Percentiles rank a stretch among this genome's conserved stretches.
These are phyloP conservation scores for Nidularia sp. DNA, from an alignment of 768 basidiomycete genomes.

Conservation along the genomic window DNA sequence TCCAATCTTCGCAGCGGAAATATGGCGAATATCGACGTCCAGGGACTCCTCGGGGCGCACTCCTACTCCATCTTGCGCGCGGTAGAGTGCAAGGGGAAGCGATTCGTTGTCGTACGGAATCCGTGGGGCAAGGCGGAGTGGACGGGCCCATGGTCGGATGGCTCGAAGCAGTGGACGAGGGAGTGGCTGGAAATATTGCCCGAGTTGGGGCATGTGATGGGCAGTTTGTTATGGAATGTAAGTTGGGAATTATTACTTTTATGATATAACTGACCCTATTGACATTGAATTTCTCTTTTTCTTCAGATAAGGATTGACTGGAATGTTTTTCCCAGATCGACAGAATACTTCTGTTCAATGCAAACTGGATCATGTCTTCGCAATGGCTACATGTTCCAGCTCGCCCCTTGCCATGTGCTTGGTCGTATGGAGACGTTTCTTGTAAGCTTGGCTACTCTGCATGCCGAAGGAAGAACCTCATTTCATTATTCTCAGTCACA, in stretches of 20 bases:
- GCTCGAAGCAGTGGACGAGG: slow-evolving; percentile 44
- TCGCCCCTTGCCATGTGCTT: slow-evolving; percentile 39
- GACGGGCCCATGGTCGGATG: slow-evolving; percentile 48
- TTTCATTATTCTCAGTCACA: slow-evolving; percentile 11
- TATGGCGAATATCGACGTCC: no score
- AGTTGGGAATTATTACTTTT: slow-evolving; percentile 3
- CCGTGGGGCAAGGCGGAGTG: slow-evolving; percentile 48
- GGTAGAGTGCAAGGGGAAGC: slow-evolving; percentile 21
- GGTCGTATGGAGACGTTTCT: slow-evolving; percentile 51
- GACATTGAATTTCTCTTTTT: not conserved
- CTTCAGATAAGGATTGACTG: slow-evolving; percentile 35
- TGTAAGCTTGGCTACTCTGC: slow-evolving; percentile 27
- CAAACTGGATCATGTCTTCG: slow-evolving; percentile 41
- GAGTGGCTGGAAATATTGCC: slow-evolving; percentile 40
- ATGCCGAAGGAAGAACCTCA: not conserved
- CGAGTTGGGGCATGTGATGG: slow-evolving; percentile 37
- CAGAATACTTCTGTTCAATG: slow-evolving; percentile 40
- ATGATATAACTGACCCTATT: not conserved
- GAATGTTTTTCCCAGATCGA: slow-evolving; percentile 8
- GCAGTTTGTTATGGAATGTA: slow-evolving; percentile 48
- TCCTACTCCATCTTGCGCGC: no score
- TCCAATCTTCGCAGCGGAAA: slow-evolving; percentile 21
- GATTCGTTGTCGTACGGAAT: slow-evolving; percentile 46
- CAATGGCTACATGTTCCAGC: slow-evolving; percentile 45
- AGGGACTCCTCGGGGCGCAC: no score